A percentile compares a stretch with the other conserved stretches of the same genome.
phyloP scores from a whole-genome alignment of 116 monocot genomes.

The Phalaenopsis hybrid region DNA sequence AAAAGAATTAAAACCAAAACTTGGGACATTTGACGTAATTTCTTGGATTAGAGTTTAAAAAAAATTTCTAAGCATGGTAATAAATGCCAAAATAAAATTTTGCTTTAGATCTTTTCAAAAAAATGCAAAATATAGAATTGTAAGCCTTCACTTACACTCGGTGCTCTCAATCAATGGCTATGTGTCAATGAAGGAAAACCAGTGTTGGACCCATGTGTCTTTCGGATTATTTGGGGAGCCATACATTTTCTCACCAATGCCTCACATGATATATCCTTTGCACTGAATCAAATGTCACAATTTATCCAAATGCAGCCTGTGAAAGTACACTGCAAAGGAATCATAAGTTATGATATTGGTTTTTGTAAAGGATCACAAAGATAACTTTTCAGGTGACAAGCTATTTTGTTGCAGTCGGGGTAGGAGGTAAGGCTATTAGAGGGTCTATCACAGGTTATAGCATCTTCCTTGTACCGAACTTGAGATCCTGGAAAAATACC shows the following conservation, averaged over 20 bases:
- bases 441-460: neutral
- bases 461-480: neutral
- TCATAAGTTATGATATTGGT: neutral
- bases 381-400: neutral
- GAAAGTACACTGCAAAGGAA: neutral
- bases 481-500: neutral
- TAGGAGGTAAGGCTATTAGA: neutral
- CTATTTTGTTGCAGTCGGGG: neutral
- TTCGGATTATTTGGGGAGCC: neutral
- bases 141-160: neutral
- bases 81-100: too few species aligned
- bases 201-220: neutral
- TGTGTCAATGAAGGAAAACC: neutral
- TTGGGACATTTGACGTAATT: too few species aligned
- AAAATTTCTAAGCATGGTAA: too few species aligned
- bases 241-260: neutral
- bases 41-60: too few species aligned
- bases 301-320: neutral
- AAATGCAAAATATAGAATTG: neutral
- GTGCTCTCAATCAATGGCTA: neutral
- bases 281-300: neutral
- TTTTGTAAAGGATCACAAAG: neutral
- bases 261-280: neutral
- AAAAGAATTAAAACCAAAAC: too few species aligned
- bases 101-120: neutral